Base-by-base conservation (phyloP, 192 early-diverging fungal species). In the Backusella parvicylindrica region DNA sequence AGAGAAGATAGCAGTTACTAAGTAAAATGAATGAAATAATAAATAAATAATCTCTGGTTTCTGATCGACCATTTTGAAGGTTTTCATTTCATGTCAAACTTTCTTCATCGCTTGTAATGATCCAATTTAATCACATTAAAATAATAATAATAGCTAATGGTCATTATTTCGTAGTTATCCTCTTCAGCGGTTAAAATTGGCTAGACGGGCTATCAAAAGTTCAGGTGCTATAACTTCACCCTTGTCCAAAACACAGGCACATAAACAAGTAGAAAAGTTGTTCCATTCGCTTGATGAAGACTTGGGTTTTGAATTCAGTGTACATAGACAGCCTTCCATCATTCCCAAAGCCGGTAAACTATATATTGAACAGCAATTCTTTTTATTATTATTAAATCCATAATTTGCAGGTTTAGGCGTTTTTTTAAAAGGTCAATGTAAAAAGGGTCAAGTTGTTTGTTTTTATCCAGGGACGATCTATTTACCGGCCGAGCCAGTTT, bases 381-480 rank as follows among this genome's bases (percentile, higher is more conserved):
- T 0, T 64, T 6, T 6, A n/a, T 2, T 36, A 28, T 6, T 6
- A n/a, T 2, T 36, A 28, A 40, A 38, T 64, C 4, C 1, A 21
- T 26, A 9, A 12, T 28, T 63, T 32, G 7, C 70, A 71, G 79
- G 79, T 13, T 26, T 63, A 47, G 79, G 79, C 0, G 75, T 81
- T 3, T 74, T 66, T 38, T 28, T 81, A 16, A 69, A 77, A 15
- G 79, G 79, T 0, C 2, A 1, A 12, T 35, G 70, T 23, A 40
- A 70, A 70, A 60, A 68, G 3, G 79, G 72, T 1, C 26, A 76
- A n/a, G 73, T 81, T 18, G 72, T 81, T 6, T 64, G 75, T 32
- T 47, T 81, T 9, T 81, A 81, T 74, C 79, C 79, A 63, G 79
- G 79, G 64, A 81, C 81, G 0, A 64, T 86, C 0, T 86, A 84